Evolutionary conservation across 306 rosid species (phyloP).

Genomic region (Cicer arietinum): DNA sequence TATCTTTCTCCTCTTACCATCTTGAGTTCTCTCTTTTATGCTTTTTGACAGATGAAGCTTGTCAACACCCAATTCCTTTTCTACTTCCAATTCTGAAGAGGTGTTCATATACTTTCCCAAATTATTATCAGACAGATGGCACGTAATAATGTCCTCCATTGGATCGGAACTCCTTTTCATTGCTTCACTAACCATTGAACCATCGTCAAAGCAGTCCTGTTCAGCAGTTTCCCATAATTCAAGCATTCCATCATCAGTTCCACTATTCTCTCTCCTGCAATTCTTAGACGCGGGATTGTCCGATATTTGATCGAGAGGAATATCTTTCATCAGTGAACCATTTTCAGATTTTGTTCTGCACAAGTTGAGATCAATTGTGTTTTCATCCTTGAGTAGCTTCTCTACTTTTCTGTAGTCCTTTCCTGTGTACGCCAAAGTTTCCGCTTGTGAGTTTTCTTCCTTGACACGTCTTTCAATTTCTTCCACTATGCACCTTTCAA

Average conservation of each 20-base stretch:
- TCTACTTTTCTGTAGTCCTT: constrained; percentile 46
- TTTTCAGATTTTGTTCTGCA: constrained; percentile 58
- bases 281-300: constrained; percentile 58
- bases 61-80: constrained; percentile 82
- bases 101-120: constrained; percentile 48
- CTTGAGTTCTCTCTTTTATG: constrained; percentile 56
- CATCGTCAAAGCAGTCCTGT: constrained; percentile 48
- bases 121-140: constrained; percentile 48
- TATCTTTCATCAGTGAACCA: constrained; percentile 82
- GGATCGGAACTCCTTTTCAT: constrained; percentile 53
- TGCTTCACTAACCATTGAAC: constrained; percentile 39
- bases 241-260: constrained; percentile 84
- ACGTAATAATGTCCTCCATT: constrained; percentile 44
- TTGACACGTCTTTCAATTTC: constrained; percentile 58
- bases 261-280: constrained; percentile 61
- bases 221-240: constrained; percentile 90
- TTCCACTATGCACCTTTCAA: constrained; percentile 63
- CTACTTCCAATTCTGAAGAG: constrained; percentile 65
- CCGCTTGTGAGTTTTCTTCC: constrained; percentile 45
- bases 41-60: constrained; percentile 62
- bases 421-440: constrained; percentile 29
- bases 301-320: constrained; percentile 85
- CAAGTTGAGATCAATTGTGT: constrained; percentile 33
- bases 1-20: constrained; percentile 66
- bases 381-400: constrained; percentile 45